These are phyloP conservation scores for Lentinula novae-zelandiae DNA, from an alignment of 1,284 basidiomycete species.

Conservation along the genomic window DNA sequence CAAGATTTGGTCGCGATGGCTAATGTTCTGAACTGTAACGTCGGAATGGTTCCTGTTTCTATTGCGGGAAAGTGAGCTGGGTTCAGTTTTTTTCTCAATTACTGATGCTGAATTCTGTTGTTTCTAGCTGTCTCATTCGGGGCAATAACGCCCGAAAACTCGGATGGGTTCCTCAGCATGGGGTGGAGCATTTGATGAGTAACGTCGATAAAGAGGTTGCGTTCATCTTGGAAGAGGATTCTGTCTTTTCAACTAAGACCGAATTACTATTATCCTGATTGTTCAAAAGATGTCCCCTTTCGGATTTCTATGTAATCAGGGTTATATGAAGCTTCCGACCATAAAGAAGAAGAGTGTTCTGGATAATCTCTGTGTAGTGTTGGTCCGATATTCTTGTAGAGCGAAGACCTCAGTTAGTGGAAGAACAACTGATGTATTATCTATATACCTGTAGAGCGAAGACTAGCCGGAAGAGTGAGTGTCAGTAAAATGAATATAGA, in stretches of 20 bases:
- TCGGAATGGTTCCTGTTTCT: slow-evolving; percentile 7
- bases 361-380: too few relatives aligned
- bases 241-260: background rate
- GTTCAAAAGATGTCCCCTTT: background rate
- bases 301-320: too few relatives aligned
- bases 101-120: background rate
- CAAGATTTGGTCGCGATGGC: slow-evolving; percentile 11
- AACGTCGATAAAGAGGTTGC: slow-evolving; percentile 11
- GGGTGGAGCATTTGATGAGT: slow-evolving; percentile 12
- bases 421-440: too few relatives aligned
- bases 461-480: too few relatives aligned
- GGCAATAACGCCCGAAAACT: slow-evolving; percentile 13
- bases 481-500: too few relatives aligned
- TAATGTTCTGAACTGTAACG: slow-evolving; percentile 5
- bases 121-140: slow-evolving; percentile 9
- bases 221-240: slow-evolving; percentile 20
- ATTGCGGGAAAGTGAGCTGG: slow-evolving; percentile 14
- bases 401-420: too few relatives aligned
- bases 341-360: too few relatives aligned
- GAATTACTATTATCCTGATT: background rate
- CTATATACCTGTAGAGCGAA: too few relatives aligned
- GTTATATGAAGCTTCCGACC: too few relatives aligned
- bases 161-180: slow-evolving; percentile 18
- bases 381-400: too few relatives aligned
- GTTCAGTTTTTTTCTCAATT: background rate